Evolutionary conservation across 1,284 basidiomycete genomes (phyloP).

Genomic region (Leccinum solheimii): DNA sequence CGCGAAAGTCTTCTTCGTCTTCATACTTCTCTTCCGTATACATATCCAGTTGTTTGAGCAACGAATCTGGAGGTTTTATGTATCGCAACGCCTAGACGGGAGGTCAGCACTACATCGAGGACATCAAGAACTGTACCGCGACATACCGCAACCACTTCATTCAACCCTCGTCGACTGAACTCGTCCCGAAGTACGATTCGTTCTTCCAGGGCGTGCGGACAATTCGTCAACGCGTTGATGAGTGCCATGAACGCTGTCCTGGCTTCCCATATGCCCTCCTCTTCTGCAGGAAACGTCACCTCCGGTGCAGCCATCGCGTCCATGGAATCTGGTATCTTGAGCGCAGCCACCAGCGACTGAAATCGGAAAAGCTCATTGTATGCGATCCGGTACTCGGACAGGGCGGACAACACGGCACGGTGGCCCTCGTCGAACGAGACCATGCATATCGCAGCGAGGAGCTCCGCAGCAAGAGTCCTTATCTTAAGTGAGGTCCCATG

Average conservation of each 20-base stretch:
- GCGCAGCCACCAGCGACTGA: constrained; percentile 67
- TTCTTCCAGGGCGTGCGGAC: constrained; percentile 76
- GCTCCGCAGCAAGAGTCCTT: constrained; percentile 70
- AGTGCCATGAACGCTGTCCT: constrained; percentile 75
- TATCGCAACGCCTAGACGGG: constrained; percentile 65
- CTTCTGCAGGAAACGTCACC: constrained; percentile 46
- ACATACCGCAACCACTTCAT: constrained; percentile 81
- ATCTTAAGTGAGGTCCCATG: constrained; percentile 70
- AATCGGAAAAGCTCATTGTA: constrained; percentile 80
- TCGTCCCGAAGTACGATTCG: constrained; percentile 80
- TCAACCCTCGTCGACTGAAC: constrained; percentile 76
- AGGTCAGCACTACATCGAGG: neutral
- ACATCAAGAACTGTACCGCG: neutral
- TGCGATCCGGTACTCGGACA: constrained; percentile 78
- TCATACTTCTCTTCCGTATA: constrained; percentile 89
- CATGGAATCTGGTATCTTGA: constrained; percentile 55
- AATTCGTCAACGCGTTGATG: constrained; percentile 79
- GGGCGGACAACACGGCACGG: constrained; percentile 69
- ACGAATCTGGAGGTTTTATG: constrained; percentile 69
- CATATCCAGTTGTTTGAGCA: constrained; percentile 72
- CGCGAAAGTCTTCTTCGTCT: constrained; percentile 81
- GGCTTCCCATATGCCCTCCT: constrained; percentile 80
- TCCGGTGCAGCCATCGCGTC: constrained; percentile 36
- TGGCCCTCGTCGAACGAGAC: constrained; percentile 74
- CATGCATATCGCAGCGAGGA: constrained; percentile 82